Evolutionary conservation across 139 green algal species (phyloP).

Genomic region (Chlorella sp.): DNA sequence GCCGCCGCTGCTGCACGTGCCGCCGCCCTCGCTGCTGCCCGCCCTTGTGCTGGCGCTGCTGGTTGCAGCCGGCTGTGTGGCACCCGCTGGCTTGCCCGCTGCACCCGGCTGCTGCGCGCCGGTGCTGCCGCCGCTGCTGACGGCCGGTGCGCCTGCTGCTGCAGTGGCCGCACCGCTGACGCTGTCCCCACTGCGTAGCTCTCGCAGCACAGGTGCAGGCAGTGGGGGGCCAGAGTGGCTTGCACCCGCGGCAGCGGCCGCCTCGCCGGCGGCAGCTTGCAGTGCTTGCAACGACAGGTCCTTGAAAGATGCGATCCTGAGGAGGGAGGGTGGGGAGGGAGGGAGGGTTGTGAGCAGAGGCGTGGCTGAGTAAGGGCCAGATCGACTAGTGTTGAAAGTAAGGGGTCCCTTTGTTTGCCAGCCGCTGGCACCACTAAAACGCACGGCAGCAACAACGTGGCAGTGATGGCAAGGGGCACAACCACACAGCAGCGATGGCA

Average conservation of each 20-base stretch:
- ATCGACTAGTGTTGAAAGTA: no score
- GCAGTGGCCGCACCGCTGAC: background rate
- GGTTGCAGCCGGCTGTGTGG: background rate
- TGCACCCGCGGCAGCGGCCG: background rate
- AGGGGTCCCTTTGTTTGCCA: no score
- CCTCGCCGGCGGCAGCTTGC: background rate
- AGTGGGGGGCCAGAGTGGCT: background rate
- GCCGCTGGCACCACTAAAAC: no score
- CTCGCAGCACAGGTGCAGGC: background rate
- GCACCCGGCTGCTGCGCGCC: background rate
- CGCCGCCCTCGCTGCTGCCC: background rate
- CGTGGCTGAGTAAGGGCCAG: no score
- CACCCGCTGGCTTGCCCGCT: background rate
- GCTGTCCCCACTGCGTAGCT: background rate
- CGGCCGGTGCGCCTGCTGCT: background rate
- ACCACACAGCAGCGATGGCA: no score
- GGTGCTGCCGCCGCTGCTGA: background rate
- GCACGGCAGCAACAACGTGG: no score
- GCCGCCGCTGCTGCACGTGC: background rate
- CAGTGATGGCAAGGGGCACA: no score
- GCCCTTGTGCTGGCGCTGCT: background rate
- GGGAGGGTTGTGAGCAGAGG: no score
- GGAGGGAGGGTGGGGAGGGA: no score
- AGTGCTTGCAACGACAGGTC: background rate
- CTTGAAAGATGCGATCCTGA: conserved; percentile 1